Evolutionary conservation across 192 early-diverging fungal genomes (phyloP).

Genomic region (Chytriomyces sp.): DNA sequence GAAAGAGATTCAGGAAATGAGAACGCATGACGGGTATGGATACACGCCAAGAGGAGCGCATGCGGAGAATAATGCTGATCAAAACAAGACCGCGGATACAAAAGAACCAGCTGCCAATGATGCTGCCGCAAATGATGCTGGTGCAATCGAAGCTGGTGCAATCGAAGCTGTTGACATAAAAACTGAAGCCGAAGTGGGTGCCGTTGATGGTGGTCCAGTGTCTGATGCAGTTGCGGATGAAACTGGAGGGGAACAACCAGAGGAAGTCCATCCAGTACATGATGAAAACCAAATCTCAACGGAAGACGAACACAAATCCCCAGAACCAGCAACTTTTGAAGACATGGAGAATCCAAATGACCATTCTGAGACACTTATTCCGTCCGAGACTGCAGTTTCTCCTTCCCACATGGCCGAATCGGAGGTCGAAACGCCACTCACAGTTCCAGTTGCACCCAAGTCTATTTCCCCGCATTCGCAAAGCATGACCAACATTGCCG

Average conservation of each 20-base stretch:
- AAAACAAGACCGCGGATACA: too few species aligned
- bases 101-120: too few species aligned
- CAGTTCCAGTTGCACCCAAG: background rate
- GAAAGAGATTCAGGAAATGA: slow-evolving; percentile 8
- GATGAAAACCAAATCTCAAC: background rate
- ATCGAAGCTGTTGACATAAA: background rate
- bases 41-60: too few species aligned
- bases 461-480: background rate
- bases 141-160: background rate
- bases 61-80: too few species aligned
- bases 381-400: background rate
- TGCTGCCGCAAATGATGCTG: background rate
- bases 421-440: background rate
- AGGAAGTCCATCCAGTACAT: background rate
- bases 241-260: background rate
- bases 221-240: background rate
- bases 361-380: slow-evolving; percentile 1
- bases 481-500: background rate
- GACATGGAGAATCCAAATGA: background rate
- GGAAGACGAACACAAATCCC: background rate
- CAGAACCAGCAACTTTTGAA: background rate
- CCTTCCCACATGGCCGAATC: background rate
- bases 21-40: too few species aligned
- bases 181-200: background rate
- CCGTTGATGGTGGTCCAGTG: background rate